Base-by-base conservation (phyloP, 805 yeast species). In the Ogataea paradorogensis region DNA sequence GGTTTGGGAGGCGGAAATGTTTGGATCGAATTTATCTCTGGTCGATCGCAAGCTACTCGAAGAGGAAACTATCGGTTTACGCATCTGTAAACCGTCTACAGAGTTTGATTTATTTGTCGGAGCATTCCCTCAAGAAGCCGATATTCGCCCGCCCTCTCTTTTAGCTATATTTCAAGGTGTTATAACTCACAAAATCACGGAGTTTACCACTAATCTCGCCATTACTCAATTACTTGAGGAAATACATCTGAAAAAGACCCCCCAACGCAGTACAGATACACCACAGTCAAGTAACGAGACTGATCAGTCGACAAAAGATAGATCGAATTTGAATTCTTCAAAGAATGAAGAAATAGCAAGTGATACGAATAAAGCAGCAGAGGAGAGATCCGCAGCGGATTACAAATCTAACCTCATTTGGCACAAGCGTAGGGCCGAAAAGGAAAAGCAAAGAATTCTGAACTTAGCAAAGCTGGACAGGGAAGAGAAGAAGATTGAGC, bases 381-480 rank as follows among this genome's bases (percentile, higher is more conserved):
- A 18, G 6, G 20, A 6, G 9, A 23, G 25, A 23, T 23, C 25
- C 25, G 9, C n/a, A 9, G 10, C 5, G 10, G 61, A 47, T 26
- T 69, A 69, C 37, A 61, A 64, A 35, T 70, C 71, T 27, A 68
- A 68, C 31, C 56, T 65, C 22, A 45, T 58, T 3, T 61, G 58
- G 37, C 23, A 66, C 67, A 14, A 51, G 47, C 44, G n/a, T 10
- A 26, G 13, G 13, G 78, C 66, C 4, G 55, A 51, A 15, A 72
- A 70, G 32, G 90, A 84, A 45, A 71, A 73, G 27, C 71, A 73
- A 38, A 66, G 88, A 16, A 72, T 84, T 9, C 56, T 78, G 36
- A 65, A 66, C 33, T 59, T 81, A 15, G 59, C 84, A 31, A 62
- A 70, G 43, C 70, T 75, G 1, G 87, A 81, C 53, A 63, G 73